Evolutionary conservation across 2,329 filamentous ascomycete species (phyloP).

Genomic region (Calonectria leucothoes): DNA sequence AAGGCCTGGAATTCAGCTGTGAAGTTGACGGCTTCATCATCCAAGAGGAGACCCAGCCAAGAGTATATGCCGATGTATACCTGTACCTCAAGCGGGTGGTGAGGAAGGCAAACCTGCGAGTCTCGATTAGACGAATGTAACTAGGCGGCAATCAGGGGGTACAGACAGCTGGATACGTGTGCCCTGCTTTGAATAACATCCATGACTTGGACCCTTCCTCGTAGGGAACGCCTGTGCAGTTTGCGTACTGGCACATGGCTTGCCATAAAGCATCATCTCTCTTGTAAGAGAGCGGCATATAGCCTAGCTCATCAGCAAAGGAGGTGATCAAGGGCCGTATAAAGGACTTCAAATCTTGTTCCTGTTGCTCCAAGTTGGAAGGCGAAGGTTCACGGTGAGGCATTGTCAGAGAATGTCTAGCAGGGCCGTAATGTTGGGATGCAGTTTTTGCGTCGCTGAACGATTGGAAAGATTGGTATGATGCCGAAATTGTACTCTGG

Average conservation of each 20-base stretch:
- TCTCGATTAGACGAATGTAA: not conserved
- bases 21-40: conserved; percentile 6
- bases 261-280: conserved; percentile 7
- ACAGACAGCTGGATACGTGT: conserved; percentile 18
- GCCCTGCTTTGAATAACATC: conserved; percentile 15
- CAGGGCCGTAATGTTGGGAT: not conserved
- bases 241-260: not conserved
- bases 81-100: conserved; percentile 21
- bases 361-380: not conserved
- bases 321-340: conserved; percentile 12
- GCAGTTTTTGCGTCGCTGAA: not conserved
- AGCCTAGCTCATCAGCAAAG: conserved; percentile 5
- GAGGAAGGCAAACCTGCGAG: conserved; percentile 12
- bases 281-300: not conserved
- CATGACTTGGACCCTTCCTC: conserved; percentile 18
- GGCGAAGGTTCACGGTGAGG: not conserved
- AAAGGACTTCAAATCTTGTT: not conserved
- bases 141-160: not conserved
- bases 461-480: not conserved
- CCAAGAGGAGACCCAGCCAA: conserved; percentile 20
- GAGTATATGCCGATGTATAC: conserved; percentile 18
- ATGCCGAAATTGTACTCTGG: too few species aligned
- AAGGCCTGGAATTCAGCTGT: conserved; percentile 12
- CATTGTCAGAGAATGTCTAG: not conserved
- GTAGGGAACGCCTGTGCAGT: conserved; percentile 1